Evolutionary conservation across 202 grass and related monocot species (phyloP).

Genomic region (Eragrostis tef): DNA sequence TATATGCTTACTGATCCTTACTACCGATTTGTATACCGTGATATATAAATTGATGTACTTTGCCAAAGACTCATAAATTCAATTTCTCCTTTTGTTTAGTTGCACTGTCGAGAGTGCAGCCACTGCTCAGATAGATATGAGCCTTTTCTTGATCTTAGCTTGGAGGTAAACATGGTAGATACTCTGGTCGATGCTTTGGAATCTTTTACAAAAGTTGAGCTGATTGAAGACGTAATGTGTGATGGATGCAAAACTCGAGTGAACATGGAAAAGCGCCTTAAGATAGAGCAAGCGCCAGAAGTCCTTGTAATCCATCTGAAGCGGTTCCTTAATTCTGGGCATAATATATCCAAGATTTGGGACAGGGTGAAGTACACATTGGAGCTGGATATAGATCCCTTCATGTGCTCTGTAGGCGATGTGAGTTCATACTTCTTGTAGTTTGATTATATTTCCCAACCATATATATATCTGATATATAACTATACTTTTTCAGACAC

Average conservation of each 20-base stretch:
- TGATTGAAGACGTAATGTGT: slow-evolving; percentile 48
- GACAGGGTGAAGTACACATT: slow-evolving; percentile 40
- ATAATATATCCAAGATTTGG: slow-evolving; percentile 37
- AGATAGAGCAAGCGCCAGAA: slow-evolving; percentile 54
- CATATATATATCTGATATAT: not conserved
- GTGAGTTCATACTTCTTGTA: slow-evolving; percentile 42
- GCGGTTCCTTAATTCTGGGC: slow-evolving; percentile 38
- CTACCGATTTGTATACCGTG: not conserved
- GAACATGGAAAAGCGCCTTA: slow-evolving; percentile 54
- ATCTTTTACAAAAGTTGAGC: slow-evolving; percentile 57
- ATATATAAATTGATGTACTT: not conserved
- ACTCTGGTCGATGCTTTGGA: slow-evolving; percentile 47
- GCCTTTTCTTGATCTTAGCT: slow-evolving; percentile 57
- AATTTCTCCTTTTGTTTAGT: slow-evolving; percentile 39
- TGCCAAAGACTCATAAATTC: not conserved
- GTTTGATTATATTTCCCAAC: slow-evolving; percentile 3
- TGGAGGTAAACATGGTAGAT: slow-evolving; percentile 47
- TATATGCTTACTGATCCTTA: slow-evolving; percentile 8
- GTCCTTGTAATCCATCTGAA: slow-evolving; percentile 63
- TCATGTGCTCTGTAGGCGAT: slow-evolving; percentile 45
- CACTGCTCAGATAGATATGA: slow-evolving; percentile 51
- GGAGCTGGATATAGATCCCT: slow-evolving; percentile 52
- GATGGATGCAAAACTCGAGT: slow-evolving; percentile 55
- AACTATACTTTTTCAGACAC: slow-evolving; percentile 34
- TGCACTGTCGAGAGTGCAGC: slow-evolving; percentile 51